Evolutionary conservation across 495 filamentous ascomycete species (phyloP), one percentile per base, ranked within the genome.

Genomic region (Neurospora sublineolata): DNA sequence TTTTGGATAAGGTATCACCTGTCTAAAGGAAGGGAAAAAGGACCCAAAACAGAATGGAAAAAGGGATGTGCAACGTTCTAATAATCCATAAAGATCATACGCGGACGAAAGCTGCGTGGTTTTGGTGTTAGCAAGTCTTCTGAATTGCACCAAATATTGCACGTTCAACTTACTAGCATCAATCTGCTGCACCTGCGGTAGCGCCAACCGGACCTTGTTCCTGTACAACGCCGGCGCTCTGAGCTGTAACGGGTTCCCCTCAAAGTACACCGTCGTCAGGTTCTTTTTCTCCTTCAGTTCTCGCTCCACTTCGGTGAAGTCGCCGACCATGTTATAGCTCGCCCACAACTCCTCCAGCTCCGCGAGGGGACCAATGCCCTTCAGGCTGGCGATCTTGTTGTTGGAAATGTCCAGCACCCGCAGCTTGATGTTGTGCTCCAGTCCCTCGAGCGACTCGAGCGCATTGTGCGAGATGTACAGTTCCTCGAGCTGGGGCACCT

Each of bases 381-480:
- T 83, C 5, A 97, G 86, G 67, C 90, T 89, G 39, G 85, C 80
- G 77, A 99, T 88, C 74, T 89, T 88, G 82, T 99, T 99, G 80
- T 92, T 94, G 70, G 92, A 94, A 73, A 99, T 89, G 76, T 99
- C 95, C 39, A 99, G 81, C 30, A 94, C 88, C 41, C 89, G 88
- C 64, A 99, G 87, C 10, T 87, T 85, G 9, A 82, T 82, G 81
- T 91, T 93, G 42, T 83, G 76, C 41, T 93, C 90, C 20, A 99
- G 83, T 0, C 93, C 94, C 3, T 86, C 85, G 23, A 99, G 88
- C 16, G 88, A 86, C 37, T 89, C 90, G 52, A 99, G 84, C n/a
- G 88, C 88, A 79, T 99, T 99, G 84, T 99, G 93, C n/a, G 94
- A 97, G 78, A 98, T 91, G 84, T 99, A 97, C 67, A 99, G 86